Conservation (phyloP, 208 protist genomes). For the Acanthamoeba sp. region DNA sequence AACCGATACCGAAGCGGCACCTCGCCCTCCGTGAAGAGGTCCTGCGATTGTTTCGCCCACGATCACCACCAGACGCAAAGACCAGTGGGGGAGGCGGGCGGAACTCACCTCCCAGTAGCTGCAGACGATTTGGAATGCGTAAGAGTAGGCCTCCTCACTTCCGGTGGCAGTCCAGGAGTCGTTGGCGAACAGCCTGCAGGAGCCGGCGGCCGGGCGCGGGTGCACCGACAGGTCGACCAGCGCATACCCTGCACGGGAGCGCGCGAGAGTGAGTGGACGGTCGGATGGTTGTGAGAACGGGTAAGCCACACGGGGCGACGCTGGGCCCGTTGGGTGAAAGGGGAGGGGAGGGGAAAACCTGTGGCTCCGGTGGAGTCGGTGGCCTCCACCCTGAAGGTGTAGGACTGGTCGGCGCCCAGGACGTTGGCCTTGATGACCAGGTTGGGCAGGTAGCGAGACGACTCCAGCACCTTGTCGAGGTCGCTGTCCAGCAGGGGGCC, state of each 20-base stretch:
- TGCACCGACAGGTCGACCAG: background rate
- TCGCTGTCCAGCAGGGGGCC: background rate
- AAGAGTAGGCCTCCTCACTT: background rate
- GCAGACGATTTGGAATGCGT: background rate
- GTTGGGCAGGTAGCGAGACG: conserved; percentile 60
- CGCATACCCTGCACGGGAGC: background rate
- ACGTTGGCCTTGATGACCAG: conserved; percentile 45
- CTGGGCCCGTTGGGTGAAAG: too few species aligned
- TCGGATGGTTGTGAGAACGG: too few species aligned
- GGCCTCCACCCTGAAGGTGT: conserved; percentile 28
- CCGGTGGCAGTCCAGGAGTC: background rate
- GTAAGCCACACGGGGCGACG: too few species aligned
- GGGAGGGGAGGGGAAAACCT: background rate
- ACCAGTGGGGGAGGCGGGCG: too few species aligned
- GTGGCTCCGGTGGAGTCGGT: conserved; percentile 6
- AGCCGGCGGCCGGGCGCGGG: background rate
- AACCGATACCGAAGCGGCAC: conserved; percentile 18
- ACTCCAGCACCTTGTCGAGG: conserved; percentile 7
- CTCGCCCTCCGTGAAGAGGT: conserved; percentile 14
- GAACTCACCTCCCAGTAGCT: conserved; percentile 26
- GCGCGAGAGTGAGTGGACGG: background rate
- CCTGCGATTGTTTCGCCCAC: too few species aligned
- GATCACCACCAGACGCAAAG: too few species aligned
- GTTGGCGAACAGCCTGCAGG: conserved; percentile 28
- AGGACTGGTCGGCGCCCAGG: background rate